phyloP scores from a whole-genome alignment of 805 yeast species.

The Metschnikowia dekortorum region DNA sequence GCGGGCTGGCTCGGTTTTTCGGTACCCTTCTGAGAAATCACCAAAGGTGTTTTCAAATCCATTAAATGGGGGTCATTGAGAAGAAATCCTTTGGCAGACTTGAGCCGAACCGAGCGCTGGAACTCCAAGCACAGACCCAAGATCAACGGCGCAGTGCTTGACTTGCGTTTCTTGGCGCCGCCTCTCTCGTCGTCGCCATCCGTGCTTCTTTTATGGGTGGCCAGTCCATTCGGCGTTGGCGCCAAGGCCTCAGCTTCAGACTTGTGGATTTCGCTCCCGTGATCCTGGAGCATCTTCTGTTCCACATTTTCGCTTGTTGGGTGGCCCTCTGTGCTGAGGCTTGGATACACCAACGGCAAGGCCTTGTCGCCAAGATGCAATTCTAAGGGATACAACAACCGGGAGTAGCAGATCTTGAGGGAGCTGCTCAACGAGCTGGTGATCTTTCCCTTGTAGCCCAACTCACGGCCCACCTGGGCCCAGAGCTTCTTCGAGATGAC shows the following conservation, averaged over 20 bases:
- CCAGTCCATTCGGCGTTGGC: neutral
- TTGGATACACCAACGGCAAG: neutral
- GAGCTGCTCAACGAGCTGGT: constrained; percentile 70
- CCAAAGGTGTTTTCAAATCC: constrained; percentile 29
- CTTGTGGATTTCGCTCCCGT: neutral
- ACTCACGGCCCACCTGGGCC: constrained; percentile 80
- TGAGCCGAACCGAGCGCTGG: constrained; percentile 42
- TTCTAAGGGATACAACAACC: constrained; percentile 34
- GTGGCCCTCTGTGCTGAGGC: neutral
- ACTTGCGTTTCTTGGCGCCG: constrained; percentile 7
- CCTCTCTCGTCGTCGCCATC: neutral
- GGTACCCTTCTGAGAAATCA: constrained; percentile 6
- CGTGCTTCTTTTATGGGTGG: neutral
- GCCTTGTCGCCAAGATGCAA: constrained; percentile 14
- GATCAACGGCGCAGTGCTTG: constrained; percentile 31
- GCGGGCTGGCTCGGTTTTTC: neutral
- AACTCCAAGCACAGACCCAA: constrained; percentile 44
- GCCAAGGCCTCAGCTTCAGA: neutral
- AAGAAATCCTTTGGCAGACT: constrained; percentile 48
- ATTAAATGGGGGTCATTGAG: constrained; percentile 47
- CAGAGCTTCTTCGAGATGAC: constrained; percentile 68
- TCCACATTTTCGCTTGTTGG: neutral
- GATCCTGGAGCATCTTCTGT: neutral
- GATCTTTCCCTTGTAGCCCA: constrained; percentile 69
- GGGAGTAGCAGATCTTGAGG: constrained; percentile 54